Evolutionary conservation across 169 alveolate species (phyloP), one percentile per base, ranked within the genome.

Genomic region (Plasmodium vivax): DNA sequence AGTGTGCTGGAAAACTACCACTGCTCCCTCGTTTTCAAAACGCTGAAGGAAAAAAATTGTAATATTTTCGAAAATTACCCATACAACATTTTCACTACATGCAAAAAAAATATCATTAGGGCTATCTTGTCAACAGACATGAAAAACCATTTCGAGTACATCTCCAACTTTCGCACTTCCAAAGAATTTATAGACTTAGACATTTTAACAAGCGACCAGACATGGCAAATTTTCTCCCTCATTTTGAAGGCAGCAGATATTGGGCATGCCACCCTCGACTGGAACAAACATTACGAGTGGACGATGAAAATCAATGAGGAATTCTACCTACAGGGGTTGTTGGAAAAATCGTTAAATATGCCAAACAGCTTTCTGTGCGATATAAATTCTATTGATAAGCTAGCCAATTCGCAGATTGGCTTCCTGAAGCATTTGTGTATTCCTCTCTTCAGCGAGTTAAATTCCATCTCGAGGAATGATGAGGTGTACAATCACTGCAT

Each of bases 1-100:
- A 97, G 99, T 72, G 98, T 98, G 36, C 95, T 98, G 47, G 99
- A 98, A 87, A 98, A 98, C 96, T 98, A 97, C 93, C 99, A 98
- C 95, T 97, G 98, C 74, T 97, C 98, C 34, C 93, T 96, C 45
- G 95, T 98, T 9, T 98, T 98, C 96, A 95, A 95, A 71, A 96
- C 95, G 10, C 56, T 96, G 8, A 85, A 92, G 23, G 93, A 92
- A 3, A 92, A 83, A 12, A 96, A 79, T 68, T 94, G 92, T 23
- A 83, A 68, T 38, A 68, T 97, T 38, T 96, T 96, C 75, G 88
- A 81, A 9, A 84, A 93, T 58, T 85, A 87, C 41, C 83, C 92
- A 14, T 58, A 54, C 30, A 77, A 95, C 38, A 96, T 92, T 72
- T 73, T 74, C 45, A 83, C 34, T n/a, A 77, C 93, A 10, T 93